Percentiles rank a stretch among this genome's conserved stretches.
These are phyloP conservation scores for Immersiella caudata DNA, from an alignment of 495 filamentous ascomycete genomes.

Conservation along the genomic window DNA sequence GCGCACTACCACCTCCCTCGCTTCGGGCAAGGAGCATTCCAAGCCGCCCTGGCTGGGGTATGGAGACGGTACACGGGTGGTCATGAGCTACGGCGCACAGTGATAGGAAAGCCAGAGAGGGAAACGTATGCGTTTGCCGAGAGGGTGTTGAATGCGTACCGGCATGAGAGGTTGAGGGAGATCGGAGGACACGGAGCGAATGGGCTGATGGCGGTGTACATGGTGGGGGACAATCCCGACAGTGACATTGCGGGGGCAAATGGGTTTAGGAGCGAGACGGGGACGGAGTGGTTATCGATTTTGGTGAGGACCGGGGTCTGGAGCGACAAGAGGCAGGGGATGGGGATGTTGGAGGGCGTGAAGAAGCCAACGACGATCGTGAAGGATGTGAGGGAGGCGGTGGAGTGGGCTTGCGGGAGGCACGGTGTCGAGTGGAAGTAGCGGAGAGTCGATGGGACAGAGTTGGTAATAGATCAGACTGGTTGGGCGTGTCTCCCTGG, in stretches of 20 bases:
- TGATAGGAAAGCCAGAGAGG: conserved; percentile 83
- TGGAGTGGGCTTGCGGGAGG: conserved; percentile 45
- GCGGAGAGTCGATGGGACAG: background rate
- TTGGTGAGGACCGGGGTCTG: conserved; percentile 88
- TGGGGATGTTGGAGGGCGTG: conserved; percentile 29
- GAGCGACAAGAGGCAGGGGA: conserved; percentile 48
- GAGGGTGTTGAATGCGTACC: conserved; percentile 63
- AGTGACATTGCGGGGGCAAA: conserved; percentile 93
- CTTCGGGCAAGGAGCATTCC: conserved; percentile 91
- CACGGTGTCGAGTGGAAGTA: conserved; percentile 34
- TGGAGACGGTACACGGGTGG: conserved; percentile 76
- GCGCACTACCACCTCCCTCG: conserved; percentile 81
- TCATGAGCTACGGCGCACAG: conserved; percentile 58
- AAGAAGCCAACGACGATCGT: conserved; percentile 59
- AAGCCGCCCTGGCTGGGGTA: conserved; percentile 73
- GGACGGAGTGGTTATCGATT: conserved; percentile 76
- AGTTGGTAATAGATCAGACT: background rate
- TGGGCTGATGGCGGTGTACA: conserved; percentile 73
- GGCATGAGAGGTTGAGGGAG: conserved; percentile 49
- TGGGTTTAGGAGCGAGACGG: conserved; percentile 62
- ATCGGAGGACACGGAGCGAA: conserved; percentile 25
- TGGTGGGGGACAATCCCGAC: conserved; percentile 97
- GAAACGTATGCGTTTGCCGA: conserved; percentile 86
- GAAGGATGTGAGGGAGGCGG: conserved; percentile 59
- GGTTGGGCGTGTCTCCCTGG: background rate